Evolutionary conservation across 371 early-diverging fungal species (phyloP), one percentile per base, ranked within the genome.

Genomic region (Amoeboaphelidium protococcarum): DNA sequence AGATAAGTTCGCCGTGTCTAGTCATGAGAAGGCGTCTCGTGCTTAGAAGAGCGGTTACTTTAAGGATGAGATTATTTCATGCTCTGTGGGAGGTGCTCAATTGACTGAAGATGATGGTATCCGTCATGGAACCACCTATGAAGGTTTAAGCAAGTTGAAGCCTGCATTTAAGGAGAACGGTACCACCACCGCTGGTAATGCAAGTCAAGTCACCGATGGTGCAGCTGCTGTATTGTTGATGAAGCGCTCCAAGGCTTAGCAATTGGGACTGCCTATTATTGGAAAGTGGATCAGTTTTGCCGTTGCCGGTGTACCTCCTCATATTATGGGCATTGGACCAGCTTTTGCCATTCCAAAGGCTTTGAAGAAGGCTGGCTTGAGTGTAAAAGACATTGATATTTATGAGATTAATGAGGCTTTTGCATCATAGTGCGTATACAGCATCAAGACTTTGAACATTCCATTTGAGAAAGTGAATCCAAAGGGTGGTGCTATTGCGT

Each of bases 151-250:
- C 57, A 84, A 85, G 67, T 71, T 97, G 46, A 69, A 73, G 44
- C 86, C 98, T 40, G 92, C 84, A 23, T 97, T 97, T 63, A 73
- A 66, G 46, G 72, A 73, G 40, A 60, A 73, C 46, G 95, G 92
- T 43, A 53, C 72, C 46, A 86, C 94, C 51, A 95, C 96, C 26
- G 94, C 96, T 41, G 98, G 92, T 50, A 94, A 87, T 60, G 79
- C 95, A 44, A 95, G 95, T 52, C 96, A 97, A 69, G 89, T 95
- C 31, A 82, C 90, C 20, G 98, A 97, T 62, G 96, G 95, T 59
- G 95, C 95, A 41, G 94, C 92, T 27, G 91, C 88, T 20, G 50
- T 55, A 10, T 40, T 58, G 19, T 25, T 58, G 41, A 53, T 52
- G 53, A 52, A 40, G 44, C 25, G 58, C 26, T 20, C 23, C 23